Conservation (phyloP, 495 filamentous ascomycete species). For the Penicillium atrosanguineum region DNA sequence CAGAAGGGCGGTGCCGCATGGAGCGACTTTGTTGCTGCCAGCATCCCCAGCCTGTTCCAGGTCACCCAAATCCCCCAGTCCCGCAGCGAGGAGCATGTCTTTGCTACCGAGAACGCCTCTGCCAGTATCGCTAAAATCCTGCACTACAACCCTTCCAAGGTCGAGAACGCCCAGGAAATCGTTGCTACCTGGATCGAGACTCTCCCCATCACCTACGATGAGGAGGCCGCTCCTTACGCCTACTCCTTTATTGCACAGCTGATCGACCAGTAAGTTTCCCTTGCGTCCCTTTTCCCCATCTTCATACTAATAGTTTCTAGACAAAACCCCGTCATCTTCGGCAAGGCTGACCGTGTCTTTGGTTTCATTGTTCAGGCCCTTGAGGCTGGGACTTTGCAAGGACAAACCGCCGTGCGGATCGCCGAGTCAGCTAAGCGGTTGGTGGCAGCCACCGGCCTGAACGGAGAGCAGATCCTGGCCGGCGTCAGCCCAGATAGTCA, state of each 20-base stretch:
- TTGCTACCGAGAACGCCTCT: slow-evolving; percentile 96
- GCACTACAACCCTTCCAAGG: slow-evolving; percentile 76
- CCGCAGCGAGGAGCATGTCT: slow-evolving; percentile 89
- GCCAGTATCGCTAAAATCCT: slow-evolving; percentile 96
- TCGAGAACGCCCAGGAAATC: slow-evolving; percentile 69
- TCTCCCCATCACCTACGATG: slow-evolving; percentile 88
- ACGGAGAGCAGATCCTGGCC: slow-evolving; percentile 66
- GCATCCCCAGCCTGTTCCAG: slow-evolving; percentile 78
- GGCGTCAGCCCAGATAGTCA: slow-evolving; percentile 73
- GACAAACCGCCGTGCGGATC: slow-evolving; percentile 70
- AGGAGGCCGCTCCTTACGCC: slow-evolving; percentile 95
- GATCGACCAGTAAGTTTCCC: slow-evolving; percentile 84
- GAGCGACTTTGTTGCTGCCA: slow-evolving; percentile 76
- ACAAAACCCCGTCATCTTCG: slow-evolving; percentile 79
- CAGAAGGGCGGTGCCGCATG: slow-evolving; percentile 85
- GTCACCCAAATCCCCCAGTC: slow-evolving; percentile 76
- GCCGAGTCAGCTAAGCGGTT: slow-evolving; percentile 71
- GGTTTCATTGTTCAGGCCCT: slow-evolving; percentile 80
- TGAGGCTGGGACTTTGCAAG: slow-evolving; percentile 85
- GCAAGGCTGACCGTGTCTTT: slow-evolving; percentile 75
- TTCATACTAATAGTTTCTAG: slow-evolving; percentile 39
- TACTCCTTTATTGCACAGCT: slow-evolving; percentile 89
- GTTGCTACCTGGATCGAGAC: slow-evolving; percentile 82
- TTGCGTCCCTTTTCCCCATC: background rate
- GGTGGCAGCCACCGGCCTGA: slow-evolving; percentile 63